Base-by-base conservation (phyloP, 371 early-diverging fungal genomes). In the Lichtheimia corymbifera region DNA sequence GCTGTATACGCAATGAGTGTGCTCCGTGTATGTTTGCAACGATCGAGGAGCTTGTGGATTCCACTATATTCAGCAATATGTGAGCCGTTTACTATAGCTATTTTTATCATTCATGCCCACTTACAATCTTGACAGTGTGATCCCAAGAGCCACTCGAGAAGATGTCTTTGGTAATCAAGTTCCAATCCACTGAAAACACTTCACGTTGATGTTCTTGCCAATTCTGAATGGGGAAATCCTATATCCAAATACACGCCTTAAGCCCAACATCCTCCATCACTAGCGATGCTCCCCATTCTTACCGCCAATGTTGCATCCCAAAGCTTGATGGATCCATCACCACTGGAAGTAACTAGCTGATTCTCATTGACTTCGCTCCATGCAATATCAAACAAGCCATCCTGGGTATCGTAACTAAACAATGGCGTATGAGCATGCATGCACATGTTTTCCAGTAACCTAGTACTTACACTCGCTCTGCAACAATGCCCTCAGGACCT, bases 291-390 rank as follows among this genome's bases (percentile, higher is more conserved):
- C n/a, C n/a, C n/a, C 35, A 54, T 27, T 68, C 84, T 63, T 83
- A 95, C 95, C 20, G 86, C 64, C 50, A 94, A 67, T 4, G 88
- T 87, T 1, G 84, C 80, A 71, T 97, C 98, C 92, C 93, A 97
- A 61, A 97, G 83, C 69, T 94, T 96, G 49, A 97, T 87, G 53
- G 89, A 88, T 41, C 98, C 98, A 68, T 97, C 97, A 27, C 98
- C 98, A 67, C 92, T 91, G 17, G 90, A 88, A 4, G 93, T 92
- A 2, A 90, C 89, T 24, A 97, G 59, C 62, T 97, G 98, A 72
- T 95, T 91, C 68, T 97, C 97, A 69, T 97, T 91, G 15, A 87
- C 64, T 74, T 97, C 98, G 71, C 91, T 93, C 98, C 98, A 97
- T 27, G 92, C 87, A 35, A 91, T 72, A 71, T 97, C 98, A 67